phyloP scores from a whole-genome alignment of 345 rosid species.

The Angophora floribunda region DNA sequence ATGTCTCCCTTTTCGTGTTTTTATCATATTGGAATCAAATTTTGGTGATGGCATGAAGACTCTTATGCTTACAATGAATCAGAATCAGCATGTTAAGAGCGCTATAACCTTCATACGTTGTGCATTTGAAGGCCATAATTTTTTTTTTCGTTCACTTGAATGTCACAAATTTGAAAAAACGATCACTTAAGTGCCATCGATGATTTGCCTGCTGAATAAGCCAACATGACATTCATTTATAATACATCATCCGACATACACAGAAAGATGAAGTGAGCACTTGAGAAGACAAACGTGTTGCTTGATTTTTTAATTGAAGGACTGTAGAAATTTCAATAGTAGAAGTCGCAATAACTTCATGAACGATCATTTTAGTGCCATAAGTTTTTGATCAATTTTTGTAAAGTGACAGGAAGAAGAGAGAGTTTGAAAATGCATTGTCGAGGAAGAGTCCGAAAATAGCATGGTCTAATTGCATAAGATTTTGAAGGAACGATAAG shows the following conservation, averaged over 20 bases:
- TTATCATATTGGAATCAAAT: background rate
- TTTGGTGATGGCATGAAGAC: background rate
- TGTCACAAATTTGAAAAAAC: no score
- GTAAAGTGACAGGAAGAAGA: no score
- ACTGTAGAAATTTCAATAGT: fast-evolving
- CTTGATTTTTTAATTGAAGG: background rate
- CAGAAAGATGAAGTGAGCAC: background rate
- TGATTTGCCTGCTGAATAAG: background rate
- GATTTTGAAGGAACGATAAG: background rate
- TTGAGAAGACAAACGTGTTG: background rate
- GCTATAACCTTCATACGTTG: fast-evolving
- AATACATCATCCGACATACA: fast-evolving
- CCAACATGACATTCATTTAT: fast-evolving
- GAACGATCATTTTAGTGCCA: background rate
- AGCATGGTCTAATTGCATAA: fast-evolving
- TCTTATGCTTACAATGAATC: background rate
- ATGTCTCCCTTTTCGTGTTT: background rate
- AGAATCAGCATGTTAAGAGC: fast-evolving
- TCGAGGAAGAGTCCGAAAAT: background rate
- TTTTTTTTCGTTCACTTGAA: no score
- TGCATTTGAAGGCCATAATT: background rate
- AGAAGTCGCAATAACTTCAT: no score
- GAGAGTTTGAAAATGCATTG: fast-evolving
- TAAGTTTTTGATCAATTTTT: background rate
- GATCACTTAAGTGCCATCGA: fast-evolving